Percentiles rank a stretch among this genome's conserved stretches.
Evolutionary conservation across 177 flowering plant species (phyloP).

Genomic region (Vitis hybrid): DNA sequence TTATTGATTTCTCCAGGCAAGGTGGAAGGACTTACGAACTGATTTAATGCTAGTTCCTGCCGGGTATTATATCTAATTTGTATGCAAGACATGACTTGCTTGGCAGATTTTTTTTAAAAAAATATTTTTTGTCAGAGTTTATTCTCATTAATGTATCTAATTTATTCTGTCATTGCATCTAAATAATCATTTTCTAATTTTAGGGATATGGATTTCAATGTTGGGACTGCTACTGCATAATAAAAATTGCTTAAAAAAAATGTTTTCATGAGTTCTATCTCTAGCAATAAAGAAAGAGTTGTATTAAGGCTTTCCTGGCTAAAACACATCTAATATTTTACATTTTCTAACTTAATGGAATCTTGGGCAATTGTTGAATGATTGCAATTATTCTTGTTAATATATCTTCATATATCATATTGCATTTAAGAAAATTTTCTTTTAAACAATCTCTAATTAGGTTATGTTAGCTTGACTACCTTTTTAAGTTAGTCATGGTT

Average conservation of each 20-base stretch:
- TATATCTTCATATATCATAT: no score
- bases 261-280: no score
- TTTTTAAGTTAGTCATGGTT: no score
- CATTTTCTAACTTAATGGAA: no score
- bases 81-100: constrained; percentile 1
- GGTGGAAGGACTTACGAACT: constrained; percentile 91
- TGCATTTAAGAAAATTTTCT: no score
- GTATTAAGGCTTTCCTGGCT: no score
- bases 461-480: no score
- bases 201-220: not conserved
- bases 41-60: constrained; percentile 94
- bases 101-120: not conserved
- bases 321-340: no score
- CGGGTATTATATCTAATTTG: constrained; percentile 48
- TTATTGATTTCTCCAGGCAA: constrained; percentile 49
- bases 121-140: not conserved
- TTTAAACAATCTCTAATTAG: no score
- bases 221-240: not conserved
- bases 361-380: no score
- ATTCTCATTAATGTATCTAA: not conserved
- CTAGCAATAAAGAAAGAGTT: no score
- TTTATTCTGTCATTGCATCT: not conserved
- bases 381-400: no score
- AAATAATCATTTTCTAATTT: not conserved
- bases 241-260: not conserved